Percentiles rank a stretch among this genome's conserved stretches.
Conservation (phyloP, 2,329 filamentous ascomycete species). For the Fusarium proliferatum region DNA sequence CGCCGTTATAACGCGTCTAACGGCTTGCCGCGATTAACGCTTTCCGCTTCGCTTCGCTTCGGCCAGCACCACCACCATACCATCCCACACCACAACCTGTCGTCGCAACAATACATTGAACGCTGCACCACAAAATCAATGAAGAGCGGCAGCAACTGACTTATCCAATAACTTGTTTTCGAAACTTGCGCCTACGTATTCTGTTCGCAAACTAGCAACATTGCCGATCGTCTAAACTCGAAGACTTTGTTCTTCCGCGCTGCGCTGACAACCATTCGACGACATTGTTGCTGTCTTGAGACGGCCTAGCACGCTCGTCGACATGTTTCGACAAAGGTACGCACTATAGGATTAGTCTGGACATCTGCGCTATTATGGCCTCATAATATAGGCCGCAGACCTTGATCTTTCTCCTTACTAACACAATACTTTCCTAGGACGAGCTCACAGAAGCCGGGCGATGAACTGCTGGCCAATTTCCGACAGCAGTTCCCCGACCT, state of each 20-base stretch:
- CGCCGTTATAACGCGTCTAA: slow-evolving; percentile 19
- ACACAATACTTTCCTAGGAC: slow-evolving; percentile 60
- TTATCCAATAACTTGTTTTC: not conserved
- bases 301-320: slow-evolving; percentile 32
- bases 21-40: slow-evolving; percentile 38
- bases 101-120: slow-evolving; percentile 26
- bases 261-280: slow-evolving; percentile 22
- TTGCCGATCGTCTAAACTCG: slow-evolving; percentile 3
- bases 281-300: slow-evolving; percentile 30
- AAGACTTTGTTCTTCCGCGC: slow-evolving; percentile 11
- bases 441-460: slow-evolving; percentile 85
- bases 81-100: slow-evolving; percentile 12
- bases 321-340: slow-evolving; percentile 49
- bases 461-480: slow-evolving; percentile 86
- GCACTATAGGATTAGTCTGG: not conserved
- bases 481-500: slow-evolving; percentile 85
- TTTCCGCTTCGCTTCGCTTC: slow-evolving; percentile 22
- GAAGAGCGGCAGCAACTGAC: slow-evolving; percentile 18
- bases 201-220: slow-evolving; percentile 14
- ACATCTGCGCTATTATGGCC: not conserved
- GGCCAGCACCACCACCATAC: slow-evolving; percentile 20
- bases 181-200: slow-evolving; percentile 17
- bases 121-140: slow-evolving; percentile 27
- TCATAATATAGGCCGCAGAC: not conserved
- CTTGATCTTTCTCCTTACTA: not conserved